These are phyloP conservation scores for Leishmania aethiopica DNA, from an alignment of 208 protist genomes.

Conservation along the genomic window DNA sequence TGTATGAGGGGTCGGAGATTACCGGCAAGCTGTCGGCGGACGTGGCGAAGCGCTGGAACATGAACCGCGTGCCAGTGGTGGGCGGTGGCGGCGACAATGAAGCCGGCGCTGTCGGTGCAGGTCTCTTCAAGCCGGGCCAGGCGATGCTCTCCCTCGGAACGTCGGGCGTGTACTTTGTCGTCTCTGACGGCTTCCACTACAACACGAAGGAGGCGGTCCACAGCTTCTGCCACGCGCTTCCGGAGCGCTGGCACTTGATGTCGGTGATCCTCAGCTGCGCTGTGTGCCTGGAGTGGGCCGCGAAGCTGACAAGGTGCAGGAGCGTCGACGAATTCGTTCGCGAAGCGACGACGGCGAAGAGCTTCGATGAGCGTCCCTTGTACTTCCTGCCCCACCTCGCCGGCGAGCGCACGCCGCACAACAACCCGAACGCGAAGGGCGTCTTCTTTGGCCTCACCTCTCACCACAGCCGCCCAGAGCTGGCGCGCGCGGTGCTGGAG, in stretches of 20 bases:
- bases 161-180: constrained; percentile 85
- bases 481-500: constrained; percentile 69
- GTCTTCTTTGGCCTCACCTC: constrained; percentile 79
- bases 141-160: constrained; percentile 86
- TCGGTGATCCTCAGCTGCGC: constrained; percentile 83
- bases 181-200: constrained; percentile 73
- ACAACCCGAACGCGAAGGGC: constrained; percentile 77
- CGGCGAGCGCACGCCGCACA: constrained; percentile 77
- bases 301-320: constrained; percentile 65
- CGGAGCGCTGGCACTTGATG: constrained; percentile 79
- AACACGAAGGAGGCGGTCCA: constrained; percentile 82
- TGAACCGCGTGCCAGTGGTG: constrained; percentile 60
- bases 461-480: constrained; percentile 57
- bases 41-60: constrained; percentile 57
- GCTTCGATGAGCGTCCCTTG: constrained; percentile 57
- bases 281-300: constrained; percentile 76
- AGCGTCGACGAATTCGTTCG: constrained; percentile 59
- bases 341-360: constrained; percentile 49
- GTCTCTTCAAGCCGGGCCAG: constrained; percentile 68
- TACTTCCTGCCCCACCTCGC: constrained; percentile 80
- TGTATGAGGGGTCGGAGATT: constrained; percentile 70
- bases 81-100: constrained; percentile 81
- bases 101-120: constrained; percentile 65
- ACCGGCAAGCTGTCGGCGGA: constrained; percentile 47
- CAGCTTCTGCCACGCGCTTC: constrained; percentile 82